These are phyloP conservation scores for Dendrocalamus latiflorus DNA, from an alignment of 202 grass and related monocot genomes.

Conservation along the genomic window DNA sequence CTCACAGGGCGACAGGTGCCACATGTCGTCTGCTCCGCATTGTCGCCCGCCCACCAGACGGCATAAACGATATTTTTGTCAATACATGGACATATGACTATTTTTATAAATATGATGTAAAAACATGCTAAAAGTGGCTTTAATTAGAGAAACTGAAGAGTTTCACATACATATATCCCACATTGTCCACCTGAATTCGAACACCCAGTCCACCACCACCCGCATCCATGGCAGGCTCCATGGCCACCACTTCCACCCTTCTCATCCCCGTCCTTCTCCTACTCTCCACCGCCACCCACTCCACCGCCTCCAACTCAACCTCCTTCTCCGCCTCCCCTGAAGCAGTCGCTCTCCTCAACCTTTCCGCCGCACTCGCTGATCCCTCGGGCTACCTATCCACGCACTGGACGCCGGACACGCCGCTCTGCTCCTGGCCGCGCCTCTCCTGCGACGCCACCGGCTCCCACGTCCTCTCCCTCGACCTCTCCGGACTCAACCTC, in stretches of 20 bases:
- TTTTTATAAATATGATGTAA: no score
- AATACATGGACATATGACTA: no score
- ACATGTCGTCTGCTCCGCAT: no score
- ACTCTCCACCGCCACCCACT: not conserved
- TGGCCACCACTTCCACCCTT: constrained; percentile 23
- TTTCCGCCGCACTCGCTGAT: constrained; percentile 34
- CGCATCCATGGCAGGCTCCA: constrained; percentile 25
- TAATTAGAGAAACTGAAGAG: no score
- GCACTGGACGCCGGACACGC: constrained; percentile 54
- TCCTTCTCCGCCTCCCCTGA: not conserved
- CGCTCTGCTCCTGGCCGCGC: constrained; percentile 53
- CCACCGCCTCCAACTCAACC: not conserved
- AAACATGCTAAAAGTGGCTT: no score
- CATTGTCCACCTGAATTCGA: constrained; percentile 8
- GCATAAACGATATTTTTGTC: no score
- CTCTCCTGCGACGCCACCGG: constrained; percentile 42
- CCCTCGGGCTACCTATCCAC: constrained; percentile 40
- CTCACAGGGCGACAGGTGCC: no score
- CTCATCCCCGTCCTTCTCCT: constrained; percentile 25
- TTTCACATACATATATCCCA: constrained; percentile 27
- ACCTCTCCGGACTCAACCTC: constrained; percentile 77
- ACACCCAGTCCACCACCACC: constrained; percentile 13
- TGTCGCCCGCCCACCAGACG: no score
- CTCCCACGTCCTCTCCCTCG: constrained; percentile 40
- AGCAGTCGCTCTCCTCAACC: constrained; percentile 43